Base-by-base conservation (phyloP, 768 basidiomycete genomes). In the Boletus rex-veris region DNA sequence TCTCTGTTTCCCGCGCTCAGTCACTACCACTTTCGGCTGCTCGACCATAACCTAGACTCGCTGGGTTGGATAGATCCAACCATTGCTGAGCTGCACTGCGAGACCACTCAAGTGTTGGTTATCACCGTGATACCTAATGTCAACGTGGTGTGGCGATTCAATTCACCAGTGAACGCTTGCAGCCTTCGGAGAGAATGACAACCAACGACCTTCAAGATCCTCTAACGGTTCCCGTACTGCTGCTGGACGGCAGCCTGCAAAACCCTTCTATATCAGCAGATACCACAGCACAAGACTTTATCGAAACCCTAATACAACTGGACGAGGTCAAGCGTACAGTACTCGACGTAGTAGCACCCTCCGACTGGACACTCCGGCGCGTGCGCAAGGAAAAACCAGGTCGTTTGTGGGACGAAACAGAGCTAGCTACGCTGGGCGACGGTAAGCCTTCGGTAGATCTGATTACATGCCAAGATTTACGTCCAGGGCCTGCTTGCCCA, bases 321-420 rank as follows among this genome's bases (percentile, higher is more conserved):
- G 77, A 80, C 19, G 79, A 80, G 19, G 75, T 86, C 53, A 78
- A 72, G 59, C 59, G 68, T 16, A 84, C 84, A 37, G 68, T 84
- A 15, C 73, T 87, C 4, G 83, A 81, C 59, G 71, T 85, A 28
- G 28, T 28, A 15, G 71, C 79, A 40, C 78, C 83, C 30, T 69
- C 67, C 49, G 81, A 79, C 5, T 92, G 90, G 89, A 85, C 81
- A 19, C 67, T 92, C 54, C 89, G 89, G 67, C 73, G 67, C 49
- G 77, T 89, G 42, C 77, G 85, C 44, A 73, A 67, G 38, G 83
- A 90, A 64, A 74, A 71, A 19, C 70, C 68, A 44, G 88, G 88
- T 45, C 74, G 83, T 21, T 66, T 74, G 50, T 90, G 90, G 88
- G 84, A 85, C 59, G 85, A 90, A 58, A 75, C 79, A 3, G 88